A percentile compares a stretch with the other conserved stretches of the same genome.
Conservation (phyloP, 2,329 filamentous ascomycete species). For the Colletotrichum costaricense region DNA sequence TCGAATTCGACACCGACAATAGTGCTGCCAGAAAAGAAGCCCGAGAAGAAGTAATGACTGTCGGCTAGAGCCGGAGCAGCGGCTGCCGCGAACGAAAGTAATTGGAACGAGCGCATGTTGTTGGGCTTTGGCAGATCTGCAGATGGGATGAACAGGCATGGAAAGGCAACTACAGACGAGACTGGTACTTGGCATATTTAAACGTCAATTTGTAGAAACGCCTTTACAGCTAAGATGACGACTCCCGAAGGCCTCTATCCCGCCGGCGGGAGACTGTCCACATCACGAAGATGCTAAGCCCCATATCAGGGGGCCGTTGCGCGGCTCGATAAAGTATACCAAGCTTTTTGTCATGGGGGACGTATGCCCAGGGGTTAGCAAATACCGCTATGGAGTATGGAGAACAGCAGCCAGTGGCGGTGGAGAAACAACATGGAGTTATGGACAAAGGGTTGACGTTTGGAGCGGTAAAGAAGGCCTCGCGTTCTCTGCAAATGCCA, state of each 20-base stretch:
- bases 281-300: constrained; percentile 21
- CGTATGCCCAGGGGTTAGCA: background rate
- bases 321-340: constrained; percentile 25
- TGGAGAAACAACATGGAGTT: no score
- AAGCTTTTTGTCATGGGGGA: constrained; percentile 14
- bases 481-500: background rate
- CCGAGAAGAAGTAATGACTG: constrained; percentile 26
- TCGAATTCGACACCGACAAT: constrained; percentile 39
- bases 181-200: background rate
- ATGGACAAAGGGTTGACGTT: no score
- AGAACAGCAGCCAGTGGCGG: no score
- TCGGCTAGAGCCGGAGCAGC: constrained; percentile 8
- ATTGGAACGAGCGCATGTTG: constrained; percentile 14
- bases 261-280: background rate
- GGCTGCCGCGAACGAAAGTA: constrained; percentile 2
- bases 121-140: background rate
- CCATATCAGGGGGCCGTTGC: constrained; percentile 3
- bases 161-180: background rate
- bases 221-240: background rate
- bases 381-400: background rate
- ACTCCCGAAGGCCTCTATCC: background rate
- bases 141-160: background rate
- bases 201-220: background rate
- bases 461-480: no score
- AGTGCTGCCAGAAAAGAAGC: constrained; percentile 20